Evolutionary conservation across 345 rosid species (phyloP), one percentile per base, ranked within the genome.

Genomic region (Gossypium turneri): DNA sequence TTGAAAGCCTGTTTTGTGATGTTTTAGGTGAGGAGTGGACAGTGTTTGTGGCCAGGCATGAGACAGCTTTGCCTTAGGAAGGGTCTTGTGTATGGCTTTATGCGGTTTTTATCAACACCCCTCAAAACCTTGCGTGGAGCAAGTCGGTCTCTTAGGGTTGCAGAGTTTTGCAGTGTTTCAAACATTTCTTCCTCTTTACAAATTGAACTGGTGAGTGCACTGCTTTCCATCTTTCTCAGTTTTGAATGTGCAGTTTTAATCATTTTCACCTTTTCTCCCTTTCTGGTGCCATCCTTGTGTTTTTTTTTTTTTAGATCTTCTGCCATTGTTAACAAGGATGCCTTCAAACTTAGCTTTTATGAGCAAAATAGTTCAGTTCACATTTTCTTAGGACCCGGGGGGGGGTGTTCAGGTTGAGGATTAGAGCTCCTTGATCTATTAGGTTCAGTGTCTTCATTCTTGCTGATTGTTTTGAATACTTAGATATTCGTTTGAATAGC

Each of bases 81-180:
- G 82, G 94, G 97, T 78, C 81, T 96, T 22, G 73, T 92, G 75
- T 89, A 90, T 87, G 97, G 97, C 67, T 84, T 95, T 13, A 86
- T 92, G 87, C 85, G 86, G 72, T 65, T 93, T 67, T 45, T 93
- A 70, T 91, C 97, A 16, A 86, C 84, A 72, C 98, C 99, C 13
- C 80, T 90, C 72, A 93, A 92, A 82, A 93, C 97, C 53, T 80
- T 96, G 88, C 92, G 92, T 69, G 90, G 93, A 76, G 99, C 99
- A 17, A 85, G 97, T 79, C 85, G 97, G 73, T 85, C 98, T 7
- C 96, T 93, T 68, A 87, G 86, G 80, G 88, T 93, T 53, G 83
- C 97, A 38, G 90, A 93, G 64, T 96, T 96, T 82, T 96, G 99
- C 85, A 96, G 94, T 79, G 87, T 92, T 58, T 79, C 93, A 62